These are phyloP conservation scores for Phytophthora sp. DNA, from an alignment of 352 stramenopile species.

Conservation along the genomic window DNA sequence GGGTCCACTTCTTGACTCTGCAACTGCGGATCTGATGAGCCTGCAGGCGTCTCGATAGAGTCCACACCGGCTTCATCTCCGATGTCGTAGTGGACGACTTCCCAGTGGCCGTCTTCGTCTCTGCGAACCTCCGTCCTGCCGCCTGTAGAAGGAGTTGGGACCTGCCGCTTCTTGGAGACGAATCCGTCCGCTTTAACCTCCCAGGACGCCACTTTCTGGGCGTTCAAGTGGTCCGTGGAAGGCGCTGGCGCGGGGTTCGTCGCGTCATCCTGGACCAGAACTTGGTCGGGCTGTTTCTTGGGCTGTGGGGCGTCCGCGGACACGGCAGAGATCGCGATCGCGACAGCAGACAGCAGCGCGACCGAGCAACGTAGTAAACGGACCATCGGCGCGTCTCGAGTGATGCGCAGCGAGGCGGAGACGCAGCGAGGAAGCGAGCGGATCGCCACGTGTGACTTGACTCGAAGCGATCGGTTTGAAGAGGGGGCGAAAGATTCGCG, in stretches of 20 bases:
- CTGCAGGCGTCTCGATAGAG: too few relatives aligned
- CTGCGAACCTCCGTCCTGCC: conserved; percentile 9
- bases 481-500: neutral
- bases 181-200: conserved; percentile 32
- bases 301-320: neutral
- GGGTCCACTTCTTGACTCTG: neutral
- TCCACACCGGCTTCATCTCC: neutral
- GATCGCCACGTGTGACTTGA: conserved; percentile 18
- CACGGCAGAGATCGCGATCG: conserved; percentile 4
- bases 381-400: conserved; percentile 1
- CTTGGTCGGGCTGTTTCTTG: conserved; percentile 17
- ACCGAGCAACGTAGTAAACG: neutral
- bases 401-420: neutral
- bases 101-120: conserved; percentile 19
- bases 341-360: conserved; percentile 4
- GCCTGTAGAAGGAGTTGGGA: neutral
- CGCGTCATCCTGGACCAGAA: neutral
- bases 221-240: neutral
- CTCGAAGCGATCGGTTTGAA: neutral
- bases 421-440: conserved; percentile 10
- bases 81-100: conserved; percentile 7
- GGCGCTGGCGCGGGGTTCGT: conserved; percentile 7
- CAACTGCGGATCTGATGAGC: neutral
- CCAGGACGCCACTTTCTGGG: conserved; percentile 15
- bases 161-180: conserved; percentile 11